Evolutionary conservation across 768 basidiomycete species (phyloP).

Genomic region (Chlorophyllum brunneum): DNA sequence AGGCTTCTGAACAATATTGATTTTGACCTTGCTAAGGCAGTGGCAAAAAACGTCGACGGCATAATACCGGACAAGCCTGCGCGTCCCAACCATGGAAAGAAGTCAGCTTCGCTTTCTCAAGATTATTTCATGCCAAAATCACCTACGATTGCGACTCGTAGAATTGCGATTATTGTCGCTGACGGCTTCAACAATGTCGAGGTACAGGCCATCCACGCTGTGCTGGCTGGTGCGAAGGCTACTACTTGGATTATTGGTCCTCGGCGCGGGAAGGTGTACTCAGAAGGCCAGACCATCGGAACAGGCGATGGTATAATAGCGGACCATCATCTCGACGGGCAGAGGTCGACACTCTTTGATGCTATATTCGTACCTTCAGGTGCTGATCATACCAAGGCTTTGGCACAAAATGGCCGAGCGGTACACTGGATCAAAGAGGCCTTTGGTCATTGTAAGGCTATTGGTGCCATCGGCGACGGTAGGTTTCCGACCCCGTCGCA

Average conservation of each 20-base stretch:
- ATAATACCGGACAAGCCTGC: constrained; percentile 48
- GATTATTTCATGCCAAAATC: constrained; percentile 46
- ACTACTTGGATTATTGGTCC: constrained; percentile 64
- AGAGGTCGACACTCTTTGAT: constrained; percentile 82
- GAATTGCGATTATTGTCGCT: constrained; percentile 72
- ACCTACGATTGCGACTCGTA: constrained; percentile 60
- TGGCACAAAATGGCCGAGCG: constrained; percentile 60
- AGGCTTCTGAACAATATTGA: constrained; percentile 70
- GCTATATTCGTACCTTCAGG: constrained; percentile 79
- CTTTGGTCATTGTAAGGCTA: constrained; percentile 82
- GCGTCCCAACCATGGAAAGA: constrained; percentile 55
- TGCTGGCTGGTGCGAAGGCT: constrained; percentile 48
- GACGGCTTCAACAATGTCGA: constrained; percentile 70
- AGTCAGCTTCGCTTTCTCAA: constrained; percentile 56
- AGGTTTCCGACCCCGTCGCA: not conserved
- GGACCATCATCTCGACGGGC: constrained; percentile 74
- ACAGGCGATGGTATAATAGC: constrained; percentile 36
- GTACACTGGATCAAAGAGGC: constrained; percentile 85
- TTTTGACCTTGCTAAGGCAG: constrained; percentile 62
- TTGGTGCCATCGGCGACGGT: constrained; percentile 75
- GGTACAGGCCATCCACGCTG: constrained; percentile 54
- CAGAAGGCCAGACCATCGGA: constrained; percentile 25
- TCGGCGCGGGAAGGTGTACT: constrained; percentile 51
- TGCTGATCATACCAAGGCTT: constrained; percentile 48
- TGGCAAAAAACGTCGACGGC: constrained; percentile 65